A percentile compares a stretch with the other conserved stretches of the same genome.
Conservation (phyloP, 805 yeast species). For the Peterozyma toletana region DNA sequence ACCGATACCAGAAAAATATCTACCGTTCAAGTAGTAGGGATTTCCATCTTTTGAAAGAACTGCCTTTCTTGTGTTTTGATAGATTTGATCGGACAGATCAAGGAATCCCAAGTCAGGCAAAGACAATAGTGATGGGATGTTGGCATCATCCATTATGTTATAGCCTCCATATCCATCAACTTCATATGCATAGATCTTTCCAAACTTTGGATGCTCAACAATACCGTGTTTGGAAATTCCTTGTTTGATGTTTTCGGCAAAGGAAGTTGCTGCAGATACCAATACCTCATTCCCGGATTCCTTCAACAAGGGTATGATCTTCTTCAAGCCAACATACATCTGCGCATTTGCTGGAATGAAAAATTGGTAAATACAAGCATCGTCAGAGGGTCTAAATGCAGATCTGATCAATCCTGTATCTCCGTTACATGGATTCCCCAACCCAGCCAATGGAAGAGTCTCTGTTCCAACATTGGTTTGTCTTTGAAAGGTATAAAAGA, state of each 20-base stretch:
- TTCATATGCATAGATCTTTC: conserved; percentile 80
- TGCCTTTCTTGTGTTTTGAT: conserved; percentile 77
- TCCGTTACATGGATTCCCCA: conserved; percentile 75
- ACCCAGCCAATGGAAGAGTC: conserved; percentile 70
- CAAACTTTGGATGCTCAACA: conserved; percentile 60
- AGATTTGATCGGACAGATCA: conserved; percentile 42
- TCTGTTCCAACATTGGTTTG: conserved; percentile 73
- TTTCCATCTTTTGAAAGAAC: conserved; percentile 61
- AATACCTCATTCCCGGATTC: conserved; percentile 11
- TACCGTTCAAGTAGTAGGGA: conserved; percentile 69
- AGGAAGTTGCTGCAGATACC: conserved; percentile 21
- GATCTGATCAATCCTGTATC: conserved; percentile 70
- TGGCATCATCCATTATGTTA: conserved; percentile 84
- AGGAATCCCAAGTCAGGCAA: conserved; percentile 74
- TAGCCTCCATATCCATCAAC: conserved; percentile 80
- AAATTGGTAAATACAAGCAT: conserved; percentile 72
- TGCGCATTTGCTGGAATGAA: conserved; percentile 86
- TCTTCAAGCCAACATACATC: conserved; percentile 54
- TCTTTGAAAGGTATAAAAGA: conserved; percentile 64
- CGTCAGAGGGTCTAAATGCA: conserved; percentile 86
- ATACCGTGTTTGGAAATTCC: conserved; percentile 64
- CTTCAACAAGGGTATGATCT: conserved; percentile 21
- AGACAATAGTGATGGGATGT: conserved; percentile 74
- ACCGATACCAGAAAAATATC: conserved; percentile 68
- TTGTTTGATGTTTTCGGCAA: conserved; percentile 33